Evolutionary conservation across 2,329 filamentous ascomycete species (phyloP), one percentile per base, ranked within the genome.

Genomic region (Allantophomopsis cytisporea): DNA sequence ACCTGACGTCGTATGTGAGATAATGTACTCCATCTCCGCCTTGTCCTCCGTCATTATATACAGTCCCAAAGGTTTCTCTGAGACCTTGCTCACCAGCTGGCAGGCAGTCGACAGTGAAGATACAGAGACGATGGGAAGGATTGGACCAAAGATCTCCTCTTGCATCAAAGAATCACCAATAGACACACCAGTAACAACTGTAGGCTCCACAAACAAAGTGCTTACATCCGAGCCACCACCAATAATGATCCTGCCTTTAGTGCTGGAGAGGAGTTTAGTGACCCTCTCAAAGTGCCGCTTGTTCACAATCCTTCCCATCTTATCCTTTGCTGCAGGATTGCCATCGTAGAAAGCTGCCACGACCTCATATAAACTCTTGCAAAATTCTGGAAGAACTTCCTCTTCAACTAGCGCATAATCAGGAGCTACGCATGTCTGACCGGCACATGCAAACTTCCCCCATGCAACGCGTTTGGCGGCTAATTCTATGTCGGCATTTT

Each of bases 371-470:
- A 66, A 45, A 14, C 51, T 46, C 14, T 50, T 47, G 30, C 64
- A 44, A 14, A 68, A 57, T 23, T 56, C 42, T 12, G 61, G 54
- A 38, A 58, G 51, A 5, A 69, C 45, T 5, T 42, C 45, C 0
- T 62, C 60, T 36, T 68, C 56, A 1, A 59, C 62, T 32, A 67
- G 59, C 10, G 66, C 57, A 44, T 68, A 62, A 45, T 68, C 67
- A 1, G 59, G 56, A 5, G 49, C 48, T 10, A 62, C 41, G 42
- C 61, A 63, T 34, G 62, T 54, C 53, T 64, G 61, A 5, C 64
- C 66, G 0, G 59, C 56, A 39, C 65, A 63, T 5, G 57, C 41
- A 39, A 61, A 62, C 48, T 69, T 69, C 23, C 56, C 51, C 35
- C 49, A 54, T 1, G 61, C 59, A 23, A 69, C 60, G 14, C 62